phyloP scores from a whole-genome alignment of 2,329 filamentous ascomycete species.

The Parafenestella ontariensis region DNA sequence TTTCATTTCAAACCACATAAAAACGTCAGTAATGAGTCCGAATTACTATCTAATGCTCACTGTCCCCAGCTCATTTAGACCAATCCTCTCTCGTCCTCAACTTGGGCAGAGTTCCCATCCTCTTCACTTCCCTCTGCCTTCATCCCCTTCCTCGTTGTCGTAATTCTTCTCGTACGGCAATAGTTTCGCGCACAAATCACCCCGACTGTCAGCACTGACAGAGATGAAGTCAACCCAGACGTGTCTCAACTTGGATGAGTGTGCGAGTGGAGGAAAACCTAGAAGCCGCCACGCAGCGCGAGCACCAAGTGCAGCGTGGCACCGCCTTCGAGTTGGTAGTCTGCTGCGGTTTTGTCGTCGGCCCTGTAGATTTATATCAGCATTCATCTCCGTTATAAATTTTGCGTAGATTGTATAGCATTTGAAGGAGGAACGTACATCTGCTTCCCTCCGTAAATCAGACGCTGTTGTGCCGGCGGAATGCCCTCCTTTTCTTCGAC shows the following conservation, averaged over 20 bases:
- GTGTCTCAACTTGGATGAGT: not conserved
- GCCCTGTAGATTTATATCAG: conserved; percentile 64
- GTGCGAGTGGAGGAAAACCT: not conserved
- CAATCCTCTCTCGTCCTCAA: not conserved
- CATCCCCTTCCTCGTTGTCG: not conserved
- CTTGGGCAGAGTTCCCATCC: not conserved
- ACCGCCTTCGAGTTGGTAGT: conserved; percentile 90
- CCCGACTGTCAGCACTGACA: not conserved
- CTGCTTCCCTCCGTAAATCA: conserved; percentile 97
- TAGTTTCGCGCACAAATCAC: not conserved
- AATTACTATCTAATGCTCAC: not conserved
- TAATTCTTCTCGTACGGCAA: not conserved
- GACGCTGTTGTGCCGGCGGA: conserved; percentile 91
- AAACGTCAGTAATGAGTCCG: not conserved
- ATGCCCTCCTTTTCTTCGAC: conserved; percentile 99
- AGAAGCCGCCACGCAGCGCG: conserved; percentile 80
- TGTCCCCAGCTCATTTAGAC: not conserved
- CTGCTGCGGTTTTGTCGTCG: conserved; percentile 90
- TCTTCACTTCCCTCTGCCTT: not conserved
- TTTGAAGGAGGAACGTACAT: conserved; percentile 66
- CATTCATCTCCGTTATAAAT: not conserved
- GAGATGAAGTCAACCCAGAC: not conserved
- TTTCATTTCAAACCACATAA: not conserved
- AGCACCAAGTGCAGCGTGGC: conserved; percentile 95
- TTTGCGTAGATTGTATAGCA: no score